Evolutionary conservation across 345 rosid species (phyloP), one percentile per base, ranked within the genome.

Genomic region (Garcia nutans): DNA sequence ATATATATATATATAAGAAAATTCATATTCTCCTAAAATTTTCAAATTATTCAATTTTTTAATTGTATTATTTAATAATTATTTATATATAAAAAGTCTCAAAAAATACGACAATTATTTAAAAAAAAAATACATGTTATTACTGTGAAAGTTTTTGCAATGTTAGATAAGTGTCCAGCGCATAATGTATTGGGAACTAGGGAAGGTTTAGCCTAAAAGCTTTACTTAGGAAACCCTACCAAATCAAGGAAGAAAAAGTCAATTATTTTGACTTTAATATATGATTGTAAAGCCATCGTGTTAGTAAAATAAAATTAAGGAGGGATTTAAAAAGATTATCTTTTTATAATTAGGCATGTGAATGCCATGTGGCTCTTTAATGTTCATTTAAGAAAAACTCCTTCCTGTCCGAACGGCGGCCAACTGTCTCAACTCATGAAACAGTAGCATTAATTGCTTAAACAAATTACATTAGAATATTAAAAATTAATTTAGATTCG

Each of bases 401-500:
- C 33, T 5, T n/a, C 66, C 52, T 84, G 78, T 78, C 76, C n/a
- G 60, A 65, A 23, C 52, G 66, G 68, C 12, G 72, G 76, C 84
- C 84, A 82, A 77, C 87, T 77, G 90, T 84, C 87, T 82, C 86
- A 50, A 11, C 74, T 76, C 59, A 56, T 76, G 88, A 84, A 86
- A 84, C 89, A 85, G 28, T 41, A 10, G 67, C 60, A n/a, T 54
- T 28, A 63, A 28, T 28, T 33, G 13, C 10, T 63, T 61, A 11
- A 61, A 23, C 6, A 59, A 59, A 8, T 23, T 28, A 24, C 19
- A 20, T 2, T 20, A 6, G 5, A 67, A 54, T 75, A 83, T 81
- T 75, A 77, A 60, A 68, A 70, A 54, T 74, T 33, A 75, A n/a
- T n/a, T n/a, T n/a, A 76, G 84, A 64, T 52, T 52, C 3, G 20